Evolutionary conservation across 148 eudicot species (phyloP).

Genomic region (Cornus kousa): DNA sequence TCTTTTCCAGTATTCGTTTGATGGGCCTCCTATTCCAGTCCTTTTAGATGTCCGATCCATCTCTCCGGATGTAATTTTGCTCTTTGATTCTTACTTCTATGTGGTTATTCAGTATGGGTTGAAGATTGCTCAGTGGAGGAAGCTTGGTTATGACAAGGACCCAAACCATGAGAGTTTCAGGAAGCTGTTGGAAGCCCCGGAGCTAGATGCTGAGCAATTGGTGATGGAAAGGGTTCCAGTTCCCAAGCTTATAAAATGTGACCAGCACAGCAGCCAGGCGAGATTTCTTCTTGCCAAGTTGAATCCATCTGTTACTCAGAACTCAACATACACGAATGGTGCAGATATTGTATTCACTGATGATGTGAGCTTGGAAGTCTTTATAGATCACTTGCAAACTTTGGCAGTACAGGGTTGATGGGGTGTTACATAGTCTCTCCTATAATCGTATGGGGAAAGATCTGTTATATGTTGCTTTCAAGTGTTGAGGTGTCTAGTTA

Average conservation of each 20-base stretch:
- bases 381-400: conserved; percentile 82
- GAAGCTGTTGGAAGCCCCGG: conserved; percentile 80
- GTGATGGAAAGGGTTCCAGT: conserved; percentile 75
- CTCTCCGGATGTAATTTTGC: conserved; percentile 81
- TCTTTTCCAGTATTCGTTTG: conserved; percentile 85
- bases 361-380: conserved; percentile 90
- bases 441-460: not conserved
- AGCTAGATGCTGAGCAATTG: conserved; percentile 78
- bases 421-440: conserved; percentile 7
- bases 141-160: conserved; percentile 79
- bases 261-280: conserved; percentile 95
- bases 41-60: conserved; percentile 82
- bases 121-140: conserved; percentile 85
- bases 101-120: conserved; percentile 92
- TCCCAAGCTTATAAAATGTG: conserved; percentile 78
- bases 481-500: not conserved
- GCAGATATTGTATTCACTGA: conserved; percentile 81
- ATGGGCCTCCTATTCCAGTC: conserved; percentile 88
- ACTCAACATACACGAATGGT: conserved; percentile 59
- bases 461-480: not conserved
- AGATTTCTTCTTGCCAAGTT: conserved; percentile 94
- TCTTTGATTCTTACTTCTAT: conserved; percentile 85
- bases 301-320: conserved; percentile 92
- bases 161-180: conserved; percentile 77
- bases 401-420: conserved; percentile 83